Conservation (phyloP, 2,329 filamentous ascomycete genomes). For the Torrubiella hemipterigena region DNA sequence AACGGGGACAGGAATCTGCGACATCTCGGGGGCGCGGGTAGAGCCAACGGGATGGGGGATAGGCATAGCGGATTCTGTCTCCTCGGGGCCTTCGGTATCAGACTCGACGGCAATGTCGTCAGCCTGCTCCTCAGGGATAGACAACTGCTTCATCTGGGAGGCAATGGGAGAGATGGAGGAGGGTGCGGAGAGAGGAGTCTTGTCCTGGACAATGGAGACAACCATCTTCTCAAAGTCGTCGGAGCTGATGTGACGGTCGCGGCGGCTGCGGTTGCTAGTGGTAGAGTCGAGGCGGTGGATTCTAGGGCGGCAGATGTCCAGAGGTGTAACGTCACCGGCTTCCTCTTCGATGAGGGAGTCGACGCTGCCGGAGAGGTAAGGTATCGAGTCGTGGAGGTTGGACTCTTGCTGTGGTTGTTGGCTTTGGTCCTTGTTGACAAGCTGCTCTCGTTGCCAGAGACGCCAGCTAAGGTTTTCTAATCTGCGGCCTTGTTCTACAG, state of each 20-base stretch:
- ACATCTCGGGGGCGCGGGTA: conserved; percentile 37
- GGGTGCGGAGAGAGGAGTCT: conserved; percentile 41
- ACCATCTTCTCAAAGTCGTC: conserved; percentile 91
- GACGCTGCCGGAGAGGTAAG: conserved; percentile 63
- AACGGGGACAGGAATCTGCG: conserved; percentile 43
- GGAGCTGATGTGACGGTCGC: conserved; percentile 86
- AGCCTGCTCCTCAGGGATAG: conserved; percentile 14
- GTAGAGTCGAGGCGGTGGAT: conserved; percentile 61
- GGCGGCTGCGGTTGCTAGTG: conserved; percentile 57
- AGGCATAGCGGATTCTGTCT: conserved; percentile 33
- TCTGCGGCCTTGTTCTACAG: conserved; percentile 82
- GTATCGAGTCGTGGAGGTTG: conserved; percentile 38
- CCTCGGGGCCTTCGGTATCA: conserved; percentile 42
- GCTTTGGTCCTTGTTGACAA: conserved; percentile 63
- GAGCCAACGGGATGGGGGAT: conserved; percentile 15
- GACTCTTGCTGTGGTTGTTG: conserved; percentile 24
- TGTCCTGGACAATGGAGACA: conserved; percentile 81
- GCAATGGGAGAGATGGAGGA: conserved; percentile 16
- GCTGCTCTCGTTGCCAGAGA: conserved; percentile 74
- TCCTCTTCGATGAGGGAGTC: conserved; percentile 64
- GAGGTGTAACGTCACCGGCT: conserved; percentile 44
- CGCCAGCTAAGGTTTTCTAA: conserved; percentile 95
- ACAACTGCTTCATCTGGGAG: conserved; percentile 33
- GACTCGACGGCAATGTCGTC: conserved; percentile 29
- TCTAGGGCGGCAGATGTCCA: conserved; percentile 53